phyloP scores from a whole-genome alignment of 1,284 basidiomycete genomes.

The Phlebopus sp. region DNA sequence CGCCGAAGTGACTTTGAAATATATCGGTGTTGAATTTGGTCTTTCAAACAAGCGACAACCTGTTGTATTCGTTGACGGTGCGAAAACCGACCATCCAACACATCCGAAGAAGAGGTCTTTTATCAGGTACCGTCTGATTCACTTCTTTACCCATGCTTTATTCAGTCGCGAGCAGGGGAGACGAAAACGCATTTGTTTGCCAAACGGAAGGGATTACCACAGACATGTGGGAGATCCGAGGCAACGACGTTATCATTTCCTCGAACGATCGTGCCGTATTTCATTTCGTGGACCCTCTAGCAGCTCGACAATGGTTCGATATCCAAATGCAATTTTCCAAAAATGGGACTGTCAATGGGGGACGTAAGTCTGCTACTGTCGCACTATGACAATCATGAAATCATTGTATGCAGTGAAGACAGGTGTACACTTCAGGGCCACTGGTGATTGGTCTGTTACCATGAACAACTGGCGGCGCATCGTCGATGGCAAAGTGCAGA shows the following conservation, averaged over 20 bases:
- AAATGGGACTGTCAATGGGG: background rate
- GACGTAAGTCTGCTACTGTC: background rate
- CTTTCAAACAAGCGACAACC: background rate
- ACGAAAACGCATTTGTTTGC: background rate
- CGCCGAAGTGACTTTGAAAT: background rate
- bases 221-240: background rate
- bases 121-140: background rate
- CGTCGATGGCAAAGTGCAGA: background rate
- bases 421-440: background rate
- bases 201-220: background rate
- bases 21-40: background rate
- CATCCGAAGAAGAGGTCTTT: background rate
- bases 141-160: background rate
- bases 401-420: background rate
- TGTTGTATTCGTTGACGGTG: background rate
- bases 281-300: background rate
- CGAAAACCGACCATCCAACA: background rate
- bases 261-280: background rate
- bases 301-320: background rate
- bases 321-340: background rate
- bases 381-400: background rate
- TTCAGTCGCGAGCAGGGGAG: background rate
- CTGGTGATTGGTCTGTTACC: background rate
- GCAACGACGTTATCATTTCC: background rate
- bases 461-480: background rate